A percentile compares a stretch with the other conserved stretches of the same genome.
These are phyloP conservation scores for Exophiala phaeomuriformis DNA, from an alignment of 2,329 filamentous ascomycete species.

Conservation along the genomic window DNA sequence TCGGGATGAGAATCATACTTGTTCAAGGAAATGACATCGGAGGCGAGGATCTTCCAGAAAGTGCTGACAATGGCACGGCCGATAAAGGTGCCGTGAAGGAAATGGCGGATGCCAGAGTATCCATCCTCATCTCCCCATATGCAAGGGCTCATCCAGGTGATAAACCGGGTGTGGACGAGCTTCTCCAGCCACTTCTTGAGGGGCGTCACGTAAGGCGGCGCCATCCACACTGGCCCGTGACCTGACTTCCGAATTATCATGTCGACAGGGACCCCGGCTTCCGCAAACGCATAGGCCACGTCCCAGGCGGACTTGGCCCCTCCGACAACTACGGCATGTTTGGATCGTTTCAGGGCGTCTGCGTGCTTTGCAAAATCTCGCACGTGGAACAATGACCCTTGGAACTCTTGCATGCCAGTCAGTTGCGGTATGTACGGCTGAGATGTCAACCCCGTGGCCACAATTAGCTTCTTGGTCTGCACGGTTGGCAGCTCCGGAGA, in stretches of 20 bases:
- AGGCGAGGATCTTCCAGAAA: constrained; percentile 49
- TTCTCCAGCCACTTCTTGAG: constrained; percentile 63
- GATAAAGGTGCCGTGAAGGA: constrained; percentile 47
- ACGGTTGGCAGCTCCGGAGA: constrained; percentile 21
- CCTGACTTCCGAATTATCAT: constrained; percentile 54
- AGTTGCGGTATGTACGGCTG: constrained; percentile 50
- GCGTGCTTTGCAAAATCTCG: constrained; percentile 44
- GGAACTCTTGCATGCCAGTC: constrained; percentile 45
- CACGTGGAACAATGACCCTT: constrained; percentile 51
- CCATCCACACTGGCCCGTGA: constrained; percentile 53
- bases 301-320: constrained; percentile 59
- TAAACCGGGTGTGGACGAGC: constrained; percentile 57
- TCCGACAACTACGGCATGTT: constrained; percentile 50
- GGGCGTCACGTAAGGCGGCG: constrained; percentile 57
- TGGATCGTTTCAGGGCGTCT: constrained; percentile 31
- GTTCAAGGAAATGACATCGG: constrained; percentile 44
- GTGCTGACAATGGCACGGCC: constrained; percentile 42
- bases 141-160: constrained; percentile 70
- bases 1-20: constrained; percentile 41
- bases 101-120: constrained; percentile 34
- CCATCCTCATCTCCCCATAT: constrained; percentile 56
- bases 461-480: constrained; percentile 46
- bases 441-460: constrained; percentile 57
- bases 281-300: constrained; percentile 52
- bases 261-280: constrained; percentile 48